Evolutionary conservation across 345 rosid species (phyloP).

Genomic region (Acer saccharum): DNA sequence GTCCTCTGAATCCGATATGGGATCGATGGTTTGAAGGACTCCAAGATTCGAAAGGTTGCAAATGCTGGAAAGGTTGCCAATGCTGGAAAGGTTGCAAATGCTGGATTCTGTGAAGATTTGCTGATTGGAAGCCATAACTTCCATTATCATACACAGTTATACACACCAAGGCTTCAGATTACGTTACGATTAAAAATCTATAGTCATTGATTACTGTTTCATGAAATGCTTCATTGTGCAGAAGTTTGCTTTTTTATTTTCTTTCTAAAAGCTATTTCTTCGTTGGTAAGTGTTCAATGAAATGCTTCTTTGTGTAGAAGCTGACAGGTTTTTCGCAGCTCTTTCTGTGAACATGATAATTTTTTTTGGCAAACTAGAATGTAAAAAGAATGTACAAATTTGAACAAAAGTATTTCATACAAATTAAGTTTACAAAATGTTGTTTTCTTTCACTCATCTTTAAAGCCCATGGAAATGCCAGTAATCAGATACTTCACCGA

Average conservation of each 20-base stretch:
- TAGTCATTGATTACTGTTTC: neutral
- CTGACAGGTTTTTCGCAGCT: conserved; percentile 4
- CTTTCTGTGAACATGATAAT: neutral
- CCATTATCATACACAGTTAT: neutral
- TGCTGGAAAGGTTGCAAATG: conserved; percentile 46
- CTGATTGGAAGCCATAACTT: conserved; percentile 8
- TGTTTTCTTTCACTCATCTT: neutral
- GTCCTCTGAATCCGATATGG: conserved; percentile 72
- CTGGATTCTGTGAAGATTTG: conserved; percentile 51
- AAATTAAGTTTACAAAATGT: conserved; percentile 9
- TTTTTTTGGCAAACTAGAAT: conserved; percentile 9
- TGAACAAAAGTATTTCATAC: neutral
- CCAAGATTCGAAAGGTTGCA: conserved; percentile 59
- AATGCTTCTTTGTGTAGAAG: conserved; percentile 30
- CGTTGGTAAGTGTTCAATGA: conserved; percentile 14
- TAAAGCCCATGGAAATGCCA: neutral
- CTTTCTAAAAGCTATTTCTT: conserved; percentile 18
- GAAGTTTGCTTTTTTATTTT: conserved; percentile 12
- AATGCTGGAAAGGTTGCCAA: no score
- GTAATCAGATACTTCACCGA: conserved; percentile 29
- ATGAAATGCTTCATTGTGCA: conserved; percentile 27
- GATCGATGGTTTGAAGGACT: conserved; percentile 92
- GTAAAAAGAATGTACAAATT: conserved; percentile 13
- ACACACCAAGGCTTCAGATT: conserved; percentile 17
- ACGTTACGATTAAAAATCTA: conserved; percentile 6